Evolutionary conservation across 371 early-diverging fungal species (phyloP), one percentile per base, ranked within the genome.

Genomic region (Encephalitozoon romaleae): DNA sequence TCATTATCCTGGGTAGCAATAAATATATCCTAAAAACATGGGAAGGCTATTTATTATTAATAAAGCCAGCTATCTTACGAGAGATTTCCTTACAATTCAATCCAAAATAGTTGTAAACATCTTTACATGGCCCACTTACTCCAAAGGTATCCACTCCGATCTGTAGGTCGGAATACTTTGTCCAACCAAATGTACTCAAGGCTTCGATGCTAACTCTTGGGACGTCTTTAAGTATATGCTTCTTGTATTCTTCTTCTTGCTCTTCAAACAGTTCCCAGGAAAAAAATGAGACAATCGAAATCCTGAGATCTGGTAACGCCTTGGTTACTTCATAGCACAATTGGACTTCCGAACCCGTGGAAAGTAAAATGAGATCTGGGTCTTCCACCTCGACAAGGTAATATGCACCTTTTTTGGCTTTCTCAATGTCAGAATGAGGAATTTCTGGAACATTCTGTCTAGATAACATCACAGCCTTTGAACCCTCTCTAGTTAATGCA

Each of bases 101-200:
- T 59, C 59, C 59, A 34, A 59, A 59, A 32, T 77, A 41, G 26
- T 70, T 65, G 51, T 67, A 81, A 4, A 84, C 70, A 42, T 69
- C 79, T 5, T 42, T 41, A 38, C 43, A 43, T 49, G 66, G 49
- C 4, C 88, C 97, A 67, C 92, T 92, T n/a, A 89, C 85, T 74
- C 99, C 99, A 84, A 95, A 98, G 18, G 89, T 88, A 77, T 89
- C 91, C 86, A 98, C 90, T 71, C 96, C 97, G 76, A 95, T 87
- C n/a, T 88, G 88, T 41, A 89, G 88, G 74, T 93, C 93, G 41
- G 93, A 89, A 82, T 94, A 97, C 80, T 90, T 90, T 79, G 86
- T 83, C 98, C 98, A 98, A 21, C 94, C 93, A 83, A 90, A 90
- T 70, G 93, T 91, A 67, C 89, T 82, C 77, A 91, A 86, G n/a